phyloP scores from a whole-genome alignment of 371 early-diverging fungal genomes.

The Mortierella sp. region DNA sequence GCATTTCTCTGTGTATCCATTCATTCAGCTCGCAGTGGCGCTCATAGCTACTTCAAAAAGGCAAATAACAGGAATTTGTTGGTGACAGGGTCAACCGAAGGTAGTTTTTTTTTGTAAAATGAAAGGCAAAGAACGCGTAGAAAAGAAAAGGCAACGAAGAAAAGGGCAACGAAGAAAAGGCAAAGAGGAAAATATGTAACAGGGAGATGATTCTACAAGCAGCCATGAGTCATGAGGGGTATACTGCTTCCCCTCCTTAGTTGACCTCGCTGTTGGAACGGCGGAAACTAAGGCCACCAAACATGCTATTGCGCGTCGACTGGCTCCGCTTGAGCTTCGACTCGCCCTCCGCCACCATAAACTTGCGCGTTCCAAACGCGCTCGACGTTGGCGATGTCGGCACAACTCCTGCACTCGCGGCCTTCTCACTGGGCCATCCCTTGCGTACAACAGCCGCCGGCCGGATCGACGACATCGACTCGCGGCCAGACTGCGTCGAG shows the following conservation, averaged over 20 bases:
- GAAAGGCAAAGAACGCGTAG: background rate
- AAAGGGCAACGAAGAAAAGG: background rate
- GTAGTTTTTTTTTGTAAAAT: background rate
- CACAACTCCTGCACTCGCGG: slow-evolving; percentile 54
- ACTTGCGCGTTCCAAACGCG: slow-evolving; percentile 52
- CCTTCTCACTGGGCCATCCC: slow-evolving; percentile 59
- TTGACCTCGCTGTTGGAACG: slow-evolving; percentile 34
- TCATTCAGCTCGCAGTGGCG: no score
- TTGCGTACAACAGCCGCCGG: slow-evolving; percentile 52
- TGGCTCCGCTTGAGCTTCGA: slow-evolving; percentile 49
- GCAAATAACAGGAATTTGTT: background rate
- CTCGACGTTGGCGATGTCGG: slow-evolving; percentile 38
- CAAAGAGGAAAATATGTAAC: background rate
- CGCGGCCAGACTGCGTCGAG: slow-evolving; percentile 44
- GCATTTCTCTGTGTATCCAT: no score
- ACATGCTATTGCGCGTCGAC: slow-evolving; percentile 42
- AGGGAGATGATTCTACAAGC: background rate
- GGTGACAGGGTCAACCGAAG: background rate
- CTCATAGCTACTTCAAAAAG: no score
- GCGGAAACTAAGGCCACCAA: slow-evolving; percentile 49
- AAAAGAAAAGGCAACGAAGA: background rate
- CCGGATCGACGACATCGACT: slow-evolving; percentile 38
- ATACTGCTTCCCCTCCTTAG: background rate
- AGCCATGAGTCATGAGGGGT: background rate
- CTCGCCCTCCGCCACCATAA: slow-evolving; percentile 33